Conservation (phyloP, 768 basidiomycete genomes). For the Sutorius australiensis region DNA sequence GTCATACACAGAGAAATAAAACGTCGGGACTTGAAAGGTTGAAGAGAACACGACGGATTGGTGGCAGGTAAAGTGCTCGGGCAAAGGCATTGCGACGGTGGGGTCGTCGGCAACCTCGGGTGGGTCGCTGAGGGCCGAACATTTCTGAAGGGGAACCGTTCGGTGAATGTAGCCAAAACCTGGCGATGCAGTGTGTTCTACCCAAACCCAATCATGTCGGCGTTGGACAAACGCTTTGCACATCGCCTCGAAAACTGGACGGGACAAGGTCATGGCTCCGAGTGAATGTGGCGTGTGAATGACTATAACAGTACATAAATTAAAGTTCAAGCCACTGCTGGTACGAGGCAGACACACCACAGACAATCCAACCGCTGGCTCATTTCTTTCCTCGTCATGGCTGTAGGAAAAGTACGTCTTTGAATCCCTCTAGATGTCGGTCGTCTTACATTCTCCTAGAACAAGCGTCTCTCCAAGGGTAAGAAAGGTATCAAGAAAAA, state of each 20-base stretch:
- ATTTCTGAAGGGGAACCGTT: conserved; percentile 23
- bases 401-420: conserved; percentile 77
- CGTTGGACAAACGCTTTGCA: conserved; percentile 49
- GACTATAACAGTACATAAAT: conserved; percentile 34
- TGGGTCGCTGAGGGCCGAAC: conserved; percentile 3
- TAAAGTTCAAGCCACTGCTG: conserved; percentile 61
- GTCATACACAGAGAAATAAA: conserved; percentile 74
- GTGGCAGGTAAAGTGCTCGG: conserved; percentile 41
- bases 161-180: conserved; percentile 49
- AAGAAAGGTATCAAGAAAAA: conserved; percentile 99
- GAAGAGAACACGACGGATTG: conserved; percentile 76
- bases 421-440: neutral
- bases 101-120: conserved; percentile 34
- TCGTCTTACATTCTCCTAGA: conserved; percentile 44
- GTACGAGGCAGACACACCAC: conserved; percentile 24
- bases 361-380: conserved; percentile 50
- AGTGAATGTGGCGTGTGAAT: conserved; percentile 40
- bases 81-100: conserved; percentile 31
- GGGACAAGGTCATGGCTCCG: conserved; percentile 39
- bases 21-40: conserved; percentile 76
- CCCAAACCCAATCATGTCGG: conserved; percentile 55
- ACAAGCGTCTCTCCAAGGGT: conserved; percentile 97
- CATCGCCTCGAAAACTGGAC: conserved; percentile 55
- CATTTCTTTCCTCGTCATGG: conserved; percentile 56
- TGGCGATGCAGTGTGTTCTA: conserved; percentile 50